Evolutionary conservation across 768 basidiomycete genomes (phyloP), one percentile per base, ranked within the genome.

Genomic region (Collybia mongolica): DNA sequence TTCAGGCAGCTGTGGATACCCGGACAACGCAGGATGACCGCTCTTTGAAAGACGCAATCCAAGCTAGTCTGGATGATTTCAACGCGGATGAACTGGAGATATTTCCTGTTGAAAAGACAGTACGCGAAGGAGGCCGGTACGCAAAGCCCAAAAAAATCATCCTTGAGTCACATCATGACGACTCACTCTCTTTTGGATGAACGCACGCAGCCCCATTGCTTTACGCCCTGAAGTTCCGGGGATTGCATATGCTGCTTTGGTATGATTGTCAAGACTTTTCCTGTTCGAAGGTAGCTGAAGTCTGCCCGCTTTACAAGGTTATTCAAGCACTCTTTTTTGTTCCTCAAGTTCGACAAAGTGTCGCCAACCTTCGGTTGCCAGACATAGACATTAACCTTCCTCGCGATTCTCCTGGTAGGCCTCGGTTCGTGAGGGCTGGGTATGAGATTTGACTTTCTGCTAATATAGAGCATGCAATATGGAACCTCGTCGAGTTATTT

Each of bases 31-130:
- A 74, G 19, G 84, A 86, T n/a, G 77, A 87, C 38, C 79, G 83
- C 42, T 74, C 73, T 29, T 67, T 90, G 65, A 82, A 79, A 56
- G 81, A 83, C 22, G 88, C 86, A 0, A 88, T 90, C 38, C 79
- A 85, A 65, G 86, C 82, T 4, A 88, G 86, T 62, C 67, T 89
- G 49, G 73, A 81, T 44, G 78, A 80, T 17, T 75, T 81, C 54
- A 64, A 68, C 19, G 69, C 75, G 20, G 83, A 83, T 3, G 71
- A 72, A 32, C 69, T 74, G 29, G 81, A 83, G 44, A 71, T 75
- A 19, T 68, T 77, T 29, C 77, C 82, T 0, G 57, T 80, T 3
- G 77, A 83, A 48, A 70, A 82, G 24, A 69, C 72, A 24, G 57
- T 83, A 2, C 72, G 87, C 20, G 75, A 82, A 54, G 80, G 77